Evolutionary conservation across 2,329 filamentous ascomycete species (phyloP).

Genomic region (Epichloe sibirici): DNA sequence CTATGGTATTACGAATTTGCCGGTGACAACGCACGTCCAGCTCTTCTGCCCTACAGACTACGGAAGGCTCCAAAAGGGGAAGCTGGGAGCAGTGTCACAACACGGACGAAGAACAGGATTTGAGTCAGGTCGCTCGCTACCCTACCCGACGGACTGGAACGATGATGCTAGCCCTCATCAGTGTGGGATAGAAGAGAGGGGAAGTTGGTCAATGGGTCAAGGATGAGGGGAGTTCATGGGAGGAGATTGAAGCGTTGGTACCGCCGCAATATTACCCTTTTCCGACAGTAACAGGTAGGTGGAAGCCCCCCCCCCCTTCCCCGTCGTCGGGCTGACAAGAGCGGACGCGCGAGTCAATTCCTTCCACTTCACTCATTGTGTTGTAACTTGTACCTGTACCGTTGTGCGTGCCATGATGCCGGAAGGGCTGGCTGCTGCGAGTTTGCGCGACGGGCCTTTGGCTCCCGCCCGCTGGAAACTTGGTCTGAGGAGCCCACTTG

Average conservation of each 20-base stretch:
- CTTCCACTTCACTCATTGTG: neutral
- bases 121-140: neutral
- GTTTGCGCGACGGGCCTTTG: slow-evolving; percentile 9
- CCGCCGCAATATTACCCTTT: too few relatives aligned
- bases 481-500: slow-evolving; percentile 1
- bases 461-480: slow-evolving; percentile 7
- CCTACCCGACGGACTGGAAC: neutral
- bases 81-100: neutral
- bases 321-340: neutral
- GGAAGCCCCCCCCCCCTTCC: too few relatives aligned
- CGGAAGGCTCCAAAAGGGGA: neutral
- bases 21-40: neutral
- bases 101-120: neutral
- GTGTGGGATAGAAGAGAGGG: too few relatives aligned
- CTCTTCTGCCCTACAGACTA: neutral
- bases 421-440: neutral
- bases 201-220: too few relatives aligned
- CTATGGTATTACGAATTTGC: too few relatives aligned
- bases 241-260: too few relatives aligned
- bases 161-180: neutral
- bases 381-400: neutral
- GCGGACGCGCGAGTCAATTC: neutral
- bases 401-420: neutral
- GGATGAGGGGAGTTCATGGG: too few relatives aligned
- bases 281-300: too few relatives aligned